Percentiles rank a stretch among this genome's conserved stretches.
Conservation (phyloP, 208 protist species). For the Acanthamoeba sp. region DNA sequence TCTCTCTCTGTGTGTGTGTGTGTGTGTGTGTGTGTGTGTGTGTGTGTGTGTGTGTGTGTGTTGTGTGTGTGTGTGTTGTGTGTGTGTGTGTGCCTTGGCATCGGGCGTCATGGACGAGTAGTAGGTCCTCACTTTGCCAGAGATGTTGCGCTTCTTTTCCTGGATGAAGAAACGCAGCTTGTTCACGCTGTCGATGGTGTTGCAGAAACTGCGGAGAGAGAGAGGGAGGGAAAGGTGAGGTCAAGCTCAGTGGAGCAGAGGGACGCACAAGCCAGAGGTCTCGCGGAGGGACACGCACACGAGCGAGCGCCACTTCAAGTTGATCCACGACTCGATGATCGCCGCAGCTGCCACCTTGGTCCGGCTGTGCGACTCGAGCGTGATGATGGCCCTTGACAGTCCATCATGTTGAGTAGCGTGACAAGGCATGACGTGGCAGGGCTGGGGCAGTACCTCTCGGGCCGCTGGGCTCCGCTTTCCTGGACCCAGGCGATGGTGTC, state of each 20-base stretch:
- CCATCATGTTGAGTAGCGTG: too few relatives aligned
- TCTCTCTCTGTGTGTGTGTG: too few relatives aligned
- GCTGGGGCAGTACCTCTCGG: neutral
- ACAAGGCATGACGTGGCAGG: too few relatives aligned
- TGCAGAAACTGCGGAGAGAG: constrained; percentile 61
- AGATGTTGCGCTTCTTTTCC: neutral
- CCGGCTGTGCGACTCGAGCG: neutral
- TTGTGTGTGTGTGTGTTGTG: too few relatives aligned
- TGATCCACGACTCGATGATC: constrained; percentile 37
- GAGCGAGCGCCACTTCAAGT: neutral
- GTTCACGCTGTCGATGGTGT: constrained; percentile 58
- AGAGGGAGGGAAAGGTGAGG: too few relatives aligned
- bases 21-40: neutral
- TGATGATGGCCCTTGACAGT: neutral
- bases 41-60: too few relatives aligned
- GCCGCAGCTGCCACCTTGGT: neutral
- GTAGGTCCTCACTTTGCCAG: constrained; percentile 29
- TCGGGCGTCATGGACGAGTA: constrained; percentile 30
- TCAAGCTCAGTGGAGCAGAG: too few relatives aligned
- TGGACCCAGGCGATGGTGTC: constrained; percentile 1
- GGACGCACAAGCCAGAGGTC: neutral
- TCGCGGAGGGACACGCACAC: neutral
- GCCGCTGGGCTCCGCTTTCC: constrained; percentile 2
- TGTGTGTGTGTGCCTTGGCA: constrained; percentile 9
- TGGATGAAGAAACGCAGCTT: constrained; percentile 20